phyloP scores from a whole-genome alignment of 148 eudicot species.

The Chenopodium berlandieri region DNA sequence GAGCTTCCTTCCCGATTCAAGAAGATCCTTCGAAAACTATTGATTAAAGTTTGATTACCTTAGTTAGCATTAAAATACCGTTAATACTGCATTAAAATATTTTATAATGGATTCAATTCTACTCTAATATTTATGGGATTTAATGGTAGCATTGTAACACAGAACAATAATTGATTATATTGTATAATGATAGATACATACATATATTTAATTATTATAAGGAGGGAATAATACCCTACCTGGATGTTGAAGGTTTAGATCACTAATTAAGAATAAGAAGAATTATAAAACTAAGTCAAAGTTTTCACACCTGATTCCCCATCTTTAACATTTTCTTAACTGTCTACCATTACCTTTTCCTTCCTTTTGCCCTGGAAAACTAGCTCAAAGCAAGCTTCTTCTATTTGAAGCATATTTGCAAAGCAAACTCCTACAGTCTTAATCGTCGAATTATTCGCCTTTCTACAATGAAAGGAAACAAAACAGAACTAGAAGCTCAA shows the following conservation, averaged over 20 bases:
- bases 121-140: no score
- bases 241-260: neutral
- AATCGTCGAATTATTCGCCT: neutral
- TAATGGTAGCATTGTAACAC: no score
- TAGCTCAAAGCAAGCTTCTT: neutral
- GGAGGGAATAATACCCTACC: neutral
- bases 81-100: no score
- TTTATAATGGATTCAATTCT: no score
- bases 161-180: no score
- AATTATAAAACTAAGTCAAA: neutral
- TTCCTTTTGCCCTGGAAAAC: conserved; percentile 1
- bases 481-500: conserved; percentile 8
- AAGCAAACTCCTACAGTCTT: neutral
- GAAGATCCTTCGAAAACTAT: no score
- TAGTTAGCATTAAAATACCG: no score
- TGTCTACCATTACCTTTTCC: conserved; percentile 21
- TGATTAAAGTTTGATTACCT: no score
- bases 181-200: no score
- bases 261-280: neutral
- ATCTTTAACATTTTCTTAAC: neutral
- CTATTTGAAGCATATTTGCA: neutral
- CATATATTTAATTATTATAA: no score
- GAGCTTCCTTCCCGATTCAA: no score
- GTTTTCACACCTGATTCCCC: conserved; percentile 2
- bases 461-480: conserved; percentile 17